Percentiles rank a stretch among this genome's conserved stretches.
Conservation (phyloP, 2,329 filamentous ascomycete genomes). For the Fusarium agapanthi region DNA sequence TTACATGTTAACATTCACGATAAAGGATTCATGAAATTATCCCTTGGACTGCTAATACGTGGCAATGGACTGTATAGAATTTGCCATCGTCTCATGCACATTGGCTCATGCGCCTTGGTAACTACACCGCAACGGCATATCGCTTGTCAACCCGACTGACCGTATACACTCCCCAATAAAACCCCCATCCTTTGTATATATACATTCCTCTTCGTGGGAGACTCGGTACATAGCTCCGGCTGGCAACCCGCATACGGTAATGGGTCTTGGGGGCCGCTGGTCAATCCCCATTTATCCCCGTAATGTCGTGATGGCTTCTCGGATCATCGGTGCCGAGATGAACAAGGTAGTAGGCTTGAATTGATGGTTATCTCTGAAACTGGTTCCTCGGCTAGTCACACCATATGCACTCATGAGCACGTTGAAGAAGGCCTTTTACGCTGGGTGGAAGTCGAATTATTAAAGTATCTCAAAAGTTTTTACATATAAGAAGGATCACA, state of each 20-base stretch:
- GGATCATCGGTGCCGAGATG: not conserved
- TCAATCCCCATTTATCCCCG: not conserved
- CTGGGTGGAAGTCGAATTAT: not conserved
- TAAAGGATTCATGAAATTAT: fast-evolving
- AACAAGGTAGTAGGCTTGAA: not conserved
- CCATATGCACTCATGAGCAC: not conserved
- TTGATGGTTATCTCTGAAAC: not conserved
- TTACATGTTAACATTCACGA: fast-evolving
- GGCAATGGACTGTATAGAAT: not conserved
- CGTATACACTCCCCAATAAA: not conserved
- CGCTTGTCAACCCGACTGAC: not conserved
- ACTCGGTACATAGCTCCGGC: not conserved
- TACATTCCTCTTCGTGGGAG: not conserved
- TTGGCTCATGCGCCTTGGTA: not conserved
- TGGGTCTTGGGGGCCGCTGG: not conserved
- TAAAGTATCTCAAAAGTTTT: fast-evolving
- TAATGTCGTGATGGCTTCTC: not conserved
- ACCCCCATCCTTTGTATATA: not conserved
- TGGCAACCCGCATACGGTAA: not conserved
- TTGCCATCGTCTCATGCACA: fast-evolving
- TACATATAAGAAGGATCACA: not conserved
- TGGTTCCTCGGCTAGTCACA: not conserved
- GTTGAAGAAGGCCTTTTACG: not conserved
- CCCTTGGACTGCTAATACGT: not conserved
- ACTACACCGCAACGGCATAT: not conserved